Evolutionary conservation across 345 rosid genomes (phyloP).

Genomic region (Euphorbia pulcherrima): DNA sequence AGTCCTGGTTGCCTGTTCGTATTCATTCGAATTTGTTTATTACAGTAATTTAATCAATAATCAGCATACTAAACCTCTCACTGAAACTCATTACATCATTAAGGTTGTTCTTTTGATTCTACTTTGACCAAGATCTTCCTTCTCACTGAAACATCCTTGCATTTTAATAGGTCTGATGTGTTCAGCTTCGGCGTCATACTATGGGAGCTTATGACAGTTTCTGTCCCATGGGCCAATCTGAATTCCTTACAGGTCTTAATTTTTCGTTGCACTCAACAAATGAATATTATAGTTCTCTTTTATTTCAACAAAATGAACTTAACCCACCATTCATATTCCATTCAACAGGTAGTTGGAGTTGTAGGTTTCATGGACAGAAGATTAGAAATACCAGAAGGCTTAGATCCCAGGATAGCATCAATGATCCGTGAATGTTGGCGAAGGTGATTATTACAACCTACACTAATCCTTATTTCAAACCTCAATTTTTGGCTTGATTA

Average conservation of each 20-base stretch:
- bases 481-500: not conserved
- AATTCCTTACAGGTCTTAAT: slow-evolving; percentile 59
- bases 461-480: no score
- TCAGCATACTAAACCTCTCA: not conserved
- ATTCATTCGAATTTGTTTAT: not conserved
- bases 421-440: slow-evolving; percentile 72
- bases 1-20: not conserved
- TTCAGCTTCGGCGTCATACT: slow-evolving; percentile 78
- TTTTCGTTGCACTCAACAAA: no score
- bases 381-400: slow-evolving; percentile 64
- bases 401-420: slow-evolving; percentile 60
- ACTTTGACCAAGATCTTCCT: not conserved
- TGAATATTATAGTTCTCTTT: no score
- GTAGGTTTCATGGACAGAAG: slow-evolving; percentile 95
- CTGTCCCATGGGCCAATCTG: slow-evolving; percentile 74
- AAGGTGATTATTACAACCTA: slow-evolving; percentile 35
- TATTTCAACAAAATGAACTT: no score
- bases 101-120: not conserved
- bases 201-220: slow-evolving; percentile 79
- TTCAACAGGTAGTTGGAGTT: slow-evolving; percentile 63
- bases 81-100: not conserved
- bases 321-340: not conserved
- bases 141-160: not conserved
- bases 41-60: not conserved
- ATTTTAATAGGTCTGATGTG: slow-evolving; percentile 68